Evolutionary conservation across 805 yeast genomes (phyloP), one percentile per base, ranked within the genome.

Genomic region (Pichia nakasei): DNA sequence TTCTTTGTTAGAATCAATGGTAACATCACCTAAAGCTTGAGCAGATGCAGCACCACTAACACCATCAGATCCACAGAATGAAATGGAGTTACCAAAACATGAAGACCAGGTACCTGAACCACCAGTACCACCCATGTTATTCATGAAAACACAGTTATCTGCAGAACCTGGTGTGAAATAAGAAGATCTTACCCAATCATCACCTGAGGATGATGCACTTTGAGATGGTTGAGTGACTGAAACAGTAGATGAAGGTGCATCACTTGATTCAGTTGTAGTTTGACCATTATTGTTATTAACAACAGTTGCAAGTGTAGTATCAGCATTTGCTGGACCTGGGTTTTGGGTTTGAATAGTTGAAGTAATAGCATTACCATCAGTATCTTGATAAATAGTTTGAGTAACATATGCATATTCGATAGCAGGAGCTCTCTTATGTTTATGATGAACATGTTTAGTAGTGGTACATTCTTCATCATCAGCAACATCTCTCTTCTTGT

Each of bases 101-200:
- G 79, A 57, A 31, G 89, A 84, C 85, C 91, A 91, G 32, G 75
- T 76, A 69, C 98, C 98, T 13, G 96, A 86, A 42, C 86, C 88
- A 22, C 70, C 63, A 36, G 80, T 69, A 53, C 94, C 95, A 66
- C 98, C 98, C 58, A 70, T 68, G 66, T 84, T 76, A 81, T 91
- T 91, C 69, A 89, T 69, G 78, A 93, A 89, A 35, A 79, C 80
- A 52, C 78, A 68, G 65, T 88, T 88, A 56, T 73, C 68, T 42
- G 88, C 66, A 36, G 81, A 67, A 50, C 89, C 89, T 41, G 66
- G 60, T 11, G 52, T 40, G 73, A 75, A 91, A 74, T 82, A 84
- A 13, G 95, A 76, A 45, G 65, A 64, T 75, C 95, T 82, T 37
- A 66, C 57, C 96, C 96, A 91, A 45, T 65, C 75, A 57, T 77